phyloP scores from a whole-genome alignment of 192 early-diverging fungal species.

The Gonapodya prolifera region DNA sequence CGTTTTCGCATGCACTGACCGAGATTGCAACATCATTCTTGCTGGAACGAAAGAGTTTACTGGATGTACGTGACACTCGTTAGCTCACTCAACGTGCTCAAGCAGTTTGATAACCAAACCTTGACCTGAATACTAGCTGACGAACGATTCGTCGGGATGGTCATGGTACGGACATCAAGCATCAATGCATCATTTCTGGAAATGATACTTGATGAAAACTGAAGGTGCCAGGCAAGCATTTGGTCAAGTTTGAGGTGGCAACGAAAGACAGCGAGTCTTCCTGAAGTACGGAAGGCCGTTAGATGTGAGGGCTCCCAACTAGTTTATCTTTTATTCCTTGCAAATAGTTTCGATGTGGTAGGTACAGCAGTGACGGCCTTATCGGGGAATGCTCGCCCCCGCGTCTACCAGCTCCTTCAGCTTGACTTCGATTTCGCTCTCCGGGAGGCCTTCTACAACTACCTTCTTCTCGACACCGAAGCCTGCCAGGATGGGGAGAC shows the following conservation, averaged over 20 bases:
- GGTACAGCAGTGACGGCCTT: too few relatives aligned
- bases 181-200: neutral
- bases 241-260: conserved; percentile 42
- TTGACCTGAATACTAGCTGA: conserved; percentile 20
- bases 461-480: conserved; percentile 70
- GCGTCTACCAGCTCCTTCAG: conserved; percentile 41
- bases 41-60: conserved; percentile 50
- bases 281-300: too few relatives aligned
- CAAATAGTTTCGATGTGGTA: too few relatives aligned
- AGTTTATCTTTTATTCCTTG: too few relatives aligned
- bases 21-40: conserved; percentile 60
- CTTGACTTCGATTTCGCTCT: conserved; percentile 55
- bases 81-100: conserved; percentile 4
- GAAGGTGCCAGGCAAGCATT: conserved; percentile 44
- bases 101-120: conserved; percentile 4
- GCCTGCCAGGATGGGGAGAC: conserved; percentile 30
- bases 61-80: conserved; percentile 17
- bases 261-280: neutral
- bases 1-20: conserved; percentile 60
- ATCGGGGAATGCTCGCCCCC: neutral
- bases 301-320: too few relatives aligned
- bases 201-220: neutral
- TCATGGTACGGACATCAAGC: conserved; percentile 45
- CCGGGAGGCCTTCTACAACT: conserved; percentile 56
- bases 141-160: conserved; percentile 47